Percentiles rank a stretch among this genome's conserved stretches.
Evolutionary conservation across 1,284 basidiomycete species (phyloP).

Genomic region (Wallemia hederae): DNA sequence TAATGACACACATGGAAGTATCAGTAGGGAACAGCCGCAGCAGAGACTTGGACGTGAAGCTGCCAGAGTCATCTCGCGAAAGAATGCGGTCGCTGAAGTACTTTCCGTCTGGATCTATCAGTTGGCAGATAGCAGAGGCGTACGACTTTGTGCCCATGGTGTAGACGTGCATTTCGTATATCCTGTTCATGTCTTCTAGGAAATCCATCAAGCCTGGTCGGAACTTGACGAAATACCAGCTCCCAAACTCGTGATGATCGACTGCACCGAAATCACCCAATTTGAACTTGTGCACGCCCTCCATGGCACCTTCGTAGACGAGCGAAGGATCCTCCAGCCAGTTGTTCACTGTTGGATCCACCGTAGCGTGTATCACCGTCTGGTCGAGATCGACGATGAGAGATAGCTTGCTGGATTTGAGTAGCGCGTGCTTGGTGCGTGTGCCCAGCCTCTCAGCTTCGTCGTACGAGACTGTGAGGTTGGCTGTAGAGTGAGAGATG

Average conservation of each 20-base stretch:
- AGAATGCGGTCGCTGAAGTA: conserved; percentile 66
- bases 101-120: conserved; percentile 64
- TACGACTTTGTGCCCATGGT: conserved; percentile 97
- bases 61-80: conserved; percentile 81
- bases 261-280: conserved; percentile 38
- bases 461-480: conserved; percentile 44
- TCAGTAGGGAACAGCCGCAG: conserved; percentile 79
- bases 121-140: conserved; percentile 73
- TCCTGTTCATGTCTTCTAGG: conserved; percentile 34
- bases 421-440: conserved; percentile 45
- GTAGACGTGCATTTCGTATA: conserved; percentile 97
- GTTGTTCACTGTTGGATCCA: conserved; percentile 90
- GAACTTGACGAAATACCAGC: conserved; percentile 92
- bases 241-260: conserved; percentile 31
- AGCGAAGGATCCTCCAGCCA: conserved; percentile 55
- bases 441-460: conserved; percentile 68
- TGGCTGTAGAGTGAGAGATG: conserved; percentile 53
- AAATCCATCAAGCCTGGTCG: conserved; percentile 71
- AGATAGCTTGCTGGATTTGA: conserved; percentile 47
- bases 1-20: conserved; percentile 95
- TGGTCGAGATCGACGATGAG: conserved; percentile 96
- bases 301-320: conserved; percentile 62
- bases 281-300: conserved; percentile 52
- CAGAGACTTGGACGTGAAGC: conserved; percentile 68
- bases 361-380: conserved; percentile 93